phyloP scores from a whole-genome alignment of 1,284 basidiomycete genomes.

The Mycena citricolor region DNA sequence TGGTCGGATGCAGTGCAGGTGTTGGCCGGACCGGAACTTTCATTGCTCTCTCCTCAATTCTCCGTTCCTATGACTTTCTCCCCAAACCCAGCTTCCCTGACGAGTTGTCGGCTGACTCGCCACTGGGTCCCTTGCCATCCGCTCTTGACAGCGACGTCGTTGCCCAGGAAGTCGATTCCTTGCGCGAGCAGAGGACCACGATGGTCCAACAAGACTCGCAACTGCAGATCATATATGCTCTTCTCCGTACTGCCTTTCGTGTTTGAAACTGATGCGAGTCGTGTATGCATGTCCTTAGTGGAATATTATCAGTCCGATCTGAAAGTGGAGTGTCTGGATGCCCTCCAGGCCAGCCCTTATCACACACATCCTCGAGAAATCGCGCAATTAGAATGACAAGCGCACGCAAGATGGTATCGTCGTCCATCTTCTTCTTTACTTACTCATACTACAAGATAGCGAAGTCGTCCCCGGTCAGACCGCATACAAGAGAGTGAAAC shows the following conservation, averaged over 20 bases:
- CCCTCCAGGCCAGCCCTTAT: too few species aligned
- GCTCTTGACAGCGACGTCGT: slow-evolving; percentile 60
- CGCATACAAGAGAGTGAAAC: too few species aligned
- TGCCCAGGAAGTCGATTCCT: slow-evolving; percentile 68
- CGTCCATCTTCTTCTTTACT: too few species aligned
- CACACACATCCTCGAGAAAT: too few species aligned
- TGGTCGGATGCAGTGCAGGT: slow-evolving; percentile 87
- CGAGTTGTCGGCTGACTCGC: slow-evolving; percentile 39
- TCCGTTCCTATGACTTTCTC: slow-evolving; percentile 58
- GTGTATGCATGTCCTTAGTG: too few species aligned
- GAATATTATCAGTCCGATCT: too few species aligned
- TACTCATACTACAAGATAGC: too few species aligned
- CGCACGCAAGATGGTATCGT: too few species aligned
- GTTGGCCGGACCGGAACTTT: slow-evolving; percentile 90
- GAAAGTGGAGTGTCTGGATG: too few species aligned
- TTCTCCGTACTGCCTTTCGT: slow-evolving; percentile 36
- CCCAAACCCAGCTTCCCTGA: slow-evolving; percentile 33
- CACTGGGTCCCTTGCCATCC: slow-evolving; percentile 55
- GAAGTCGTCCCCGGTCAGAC: too few species aligned
- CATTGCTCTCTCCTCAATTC: slow-evolving; percentile 72
- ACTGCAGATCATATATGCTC: slow-evolving; percentile 63
- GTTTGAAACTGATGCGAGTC: too few species aligned
- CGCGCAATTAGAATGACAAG: too few species aligned
- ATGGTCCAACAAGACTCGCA: slow-evolving; percentile 82
- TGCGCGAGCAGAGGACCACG: slow-evolving; percentile 76